These are phyloP conservation scores for Amanita phalloides DNA, from an alignment of 768 basidiomycete species.

Conservation along the genomic window DNA sequence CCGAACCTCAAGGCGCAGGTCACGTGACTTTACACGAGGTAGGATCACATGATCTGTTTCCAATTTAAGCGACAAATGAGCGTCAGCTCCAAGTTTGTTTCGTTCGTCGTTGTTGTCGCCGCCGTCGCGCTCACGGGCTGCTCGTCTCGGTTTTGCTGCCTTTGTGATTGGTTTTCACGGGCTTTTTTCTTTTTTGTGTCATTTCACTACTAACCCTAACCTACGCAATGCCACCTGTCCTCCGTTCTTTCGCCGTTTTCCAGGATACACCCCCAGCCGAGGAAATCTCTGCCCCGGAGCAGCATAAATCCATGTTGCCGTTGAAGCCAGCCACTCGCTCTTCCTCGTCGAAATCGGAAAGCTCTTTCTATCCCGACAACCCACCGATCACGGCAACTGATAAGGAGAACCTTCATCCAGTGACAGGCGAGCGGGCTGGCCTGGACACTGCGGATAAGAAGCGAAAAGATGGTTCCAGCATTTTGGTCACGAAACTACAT, in stretches of 20 bases:
- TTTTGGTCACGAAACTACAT: conserved; percentile 43
- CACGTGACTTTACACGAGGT: too few species aligned
- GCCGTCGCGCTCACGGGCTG: not conserved
- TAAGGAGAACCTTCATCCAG: conserved; percentile 74
- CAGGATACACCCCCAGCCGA: conserved; percentile 37
- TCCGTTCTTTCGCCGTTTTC: conserved; percentile 46
- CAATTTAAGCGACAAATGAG: conserved; percentile 4
- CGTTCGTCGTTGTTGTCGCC: not conserved
- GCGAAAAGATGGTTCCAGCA: conserved; percentile 40
- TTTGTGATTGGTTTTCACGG: not conserved
- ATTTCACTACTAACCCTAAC: not conserved
- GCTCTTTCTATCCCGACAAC: conserved; percentile 9
- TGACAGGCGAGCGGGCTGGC: conserved; percentile 55
- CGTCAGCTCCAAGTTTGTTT: not conserved
- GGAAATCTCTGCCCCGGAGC: conserved; percentile 19
- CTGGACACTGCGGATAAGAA: conserved; percentile 39
- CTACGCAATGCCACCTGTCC: conserved; percentile 3
- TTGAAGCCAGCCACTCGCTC: conserved; percentile 15
- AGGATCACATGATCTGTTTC: not conserved
- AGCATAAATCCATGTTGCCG: conserved; percentile 17
- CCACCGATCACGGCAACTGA: conserved; percentile 32
- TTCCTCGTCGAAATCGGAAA: conserved; percentile 16
- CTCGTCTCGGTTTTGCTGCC: not conserved
- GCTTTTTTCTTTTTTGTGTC: not conserved
- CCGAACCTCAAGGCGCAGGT: not conserved